These are phyloP conservation scores for Wilcoxina mikolae DNA, from an alignment of 495 filamentous ascomycete genomes.

Conservation along the genomic window DNA sequence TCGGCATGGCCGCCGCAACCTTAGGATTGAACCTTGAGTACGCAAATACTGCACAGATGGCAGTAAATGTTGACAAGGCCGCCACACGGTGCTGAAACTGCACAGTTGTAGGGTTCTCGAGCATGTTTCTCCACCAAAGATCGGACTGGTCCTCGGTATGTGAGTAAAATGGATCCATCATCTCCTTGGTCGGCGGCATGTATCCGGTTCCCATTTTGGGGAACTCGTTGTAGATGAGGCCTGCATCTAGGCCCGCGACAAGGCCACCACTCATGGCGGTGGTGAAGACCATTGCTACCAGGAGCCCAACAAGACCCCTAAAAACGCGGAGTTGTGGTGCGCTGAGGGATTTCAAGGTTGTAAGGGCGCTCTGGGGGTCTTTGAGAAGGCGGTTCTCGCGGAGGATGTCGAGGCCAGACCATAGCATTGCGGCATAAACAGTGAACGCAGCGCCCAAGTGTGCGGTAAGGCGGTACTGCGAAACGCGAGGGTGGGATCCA, in stretches of 20 bases:
- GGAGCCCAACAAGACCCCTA: constrained; percentile 53
- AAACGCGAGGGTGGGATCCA: constrained; percentile 78
- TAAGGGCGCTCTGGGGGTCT: constrained; percentile 42
- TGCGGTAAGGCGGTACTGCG: constrained; percentile 80
- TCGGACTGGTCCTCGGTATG: constrained; percentile 61
- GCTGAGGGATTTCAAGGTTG: constrained; percentile 43
- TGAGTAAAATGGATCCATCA: constrained; percentile 75
- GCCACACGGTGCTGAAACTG: constrained; percentile 92
- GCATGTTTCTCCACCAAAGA: constrained; percentile 87
- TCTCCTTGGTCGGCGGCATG: constrained; percentile 63
- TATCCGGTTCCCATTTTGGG: constrained; percentile 81
- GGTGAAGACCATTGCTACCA: constrained; percentile 63
- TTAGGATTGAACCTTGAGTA: constrained; percentile 53
- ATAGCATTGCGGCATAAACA: constrained; percentile 86
- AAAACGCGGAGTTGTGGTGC: constrained; percentile 54
- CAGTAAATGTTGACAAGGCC: constrained; percentile 74
- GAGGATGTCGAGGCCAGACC: constrained; percentile 74
- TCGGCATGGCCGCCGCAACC: constrained; percentile 50
- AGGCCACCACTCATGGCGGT: constrained; percentile 88
- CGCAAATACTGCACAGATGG: constrained; percentile 58
- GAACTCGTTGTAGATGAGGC: constrained; percentile 96
- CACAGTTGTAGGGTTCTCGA: constrained; percentile 88
- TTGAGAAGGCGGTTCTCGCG: constrained; percentile 52
- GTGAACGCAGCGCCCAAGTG: constrained; percentile 81
- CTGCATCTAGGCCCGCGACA: constrained; percentile 88